Evolutionary conservation across 1,139 yeast genomes (phyloP), one percentile per base, ranked within the genome.

Genomic region (Debaryomyces coudertii): DNA sequence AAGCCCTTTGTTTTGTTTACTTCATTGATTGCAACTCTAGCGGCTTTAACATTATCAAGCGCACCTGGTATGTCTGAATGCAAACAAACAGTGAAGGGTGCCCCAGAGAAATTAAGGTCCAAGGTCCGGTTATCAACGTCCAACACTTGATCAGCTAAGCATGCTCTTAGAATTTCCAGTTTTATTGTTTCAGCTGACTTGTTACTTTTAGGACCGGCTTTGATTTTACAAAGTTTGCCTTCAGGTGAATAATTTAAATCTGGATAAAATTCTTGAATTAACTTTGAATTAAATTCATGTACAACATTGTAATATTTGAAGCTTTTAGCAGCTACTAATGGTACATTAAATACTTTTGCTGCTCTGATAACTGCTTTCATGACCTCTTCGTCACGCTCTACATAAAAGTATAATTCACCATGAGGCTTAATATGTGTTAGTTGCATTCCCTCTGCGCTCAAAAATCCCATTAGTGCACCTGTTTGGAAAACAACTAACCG

Each of bases 51-150:
- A 47, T 68, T 68, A 3, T 57, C 71, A 33, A 68, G 46, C 4
- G 73, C 72, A 7, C 61, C 58, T 1, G 73, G 71, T 69, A 69
- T 61, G 53, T 69, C 74, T 14, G 72, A 66, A 46, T 69, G 74
- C 27, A 69, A 51, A 50, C 74, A 69, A 12, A 67, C 57, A 43
- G 62, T 54, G 23, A 66, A 62, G 2, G 73, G 73, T 41, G 56
- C 51, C 1, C 53, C 56, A 4, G 55, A 61, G 42, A 62, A 68
- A 35, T 61, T 62, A 38, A 69, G 15, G 12, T 16, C 7, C n/a
- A 33, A 47, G 2, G 47, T 43, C 8, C 5, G 22, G 22, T 20
- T 20, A 20, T 20, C 22, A 20, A 20, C 5, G 5, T 20, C 22
- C 22, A 20, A 20, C 22, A 20, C 22, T 20, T 20, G 22, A 20